Conservation (phyloP, 805 yeast genomes). For the Yamadazyma endophytica region DNA sequence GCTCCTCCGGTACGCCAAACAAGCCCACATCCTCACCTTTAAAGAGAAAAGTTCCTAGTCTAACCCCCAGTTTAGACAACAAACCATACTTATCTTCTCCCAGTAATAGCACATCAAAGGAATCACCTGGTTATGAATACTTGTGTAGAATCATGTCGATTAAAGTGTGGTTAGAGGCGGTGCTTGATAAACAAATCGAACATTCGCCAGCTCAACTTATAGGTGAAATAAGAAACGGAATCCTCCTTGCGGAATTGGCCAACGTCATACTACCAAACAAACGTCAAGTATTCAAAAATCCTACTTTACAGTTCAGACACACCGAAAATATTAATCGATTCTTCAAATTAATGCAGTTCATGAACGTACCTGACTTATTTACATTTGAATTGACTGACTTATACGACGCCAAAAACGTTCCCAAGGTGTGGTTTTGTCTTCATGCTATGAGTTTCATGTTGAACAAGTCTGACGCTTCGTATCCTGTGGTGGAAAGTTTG, state of each 20-base stretch:
- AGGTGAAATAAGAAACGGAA: constrained; percentile 77
- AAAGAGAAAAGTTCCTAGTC: constrained; percentile 6
- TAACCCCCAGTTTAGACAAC: constrained; percentile 4
- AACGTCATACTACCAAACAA: constrained; percentile 62
- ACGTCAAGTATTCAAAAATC: constrained; percentile 52
- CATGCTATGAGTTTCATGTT: constrained; percentile 83
- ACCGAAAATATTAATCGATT: constrained; percentile 90
- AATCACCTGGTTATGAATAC: constrained; percentile 59
- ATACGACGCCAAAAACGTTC: constrained; percentile 86
- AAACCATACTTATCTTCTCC: constrained; percentile 25
- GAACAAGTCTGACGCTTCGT: constrained; percentile 46
- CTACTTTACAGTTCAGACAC: constrained; percentile 72
- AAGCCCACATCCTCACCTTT: constrained; percentile 16
- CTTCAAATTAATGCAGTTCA: constrained; percentile 61
- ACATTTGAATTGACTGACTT: constrained; percentile 89
- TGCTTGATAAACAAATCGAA: constrained; percentile 55
- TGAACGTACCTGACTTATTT: constrained; percentile 82
- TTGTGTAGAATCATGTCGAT: constrained; percentile 78
- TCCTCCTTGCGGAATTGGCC: constrained; percentile 74
- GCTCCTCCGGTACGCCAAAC: constrained; percentile 15
- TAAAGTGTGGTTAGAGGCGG: constrained; percentile 71
- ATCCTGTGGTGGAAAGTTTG: constrained; percentile 59
- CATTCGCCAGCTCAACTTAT: constrained; percentile 54
- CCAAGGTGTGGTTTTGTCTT: constrained; percentile 88
- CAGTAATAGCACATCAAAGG: constrained; percentile 22